Evolutionary conservation across 805 yeast genomes (phyloP).

Genomic region (Starmerella geochares): DNA sequence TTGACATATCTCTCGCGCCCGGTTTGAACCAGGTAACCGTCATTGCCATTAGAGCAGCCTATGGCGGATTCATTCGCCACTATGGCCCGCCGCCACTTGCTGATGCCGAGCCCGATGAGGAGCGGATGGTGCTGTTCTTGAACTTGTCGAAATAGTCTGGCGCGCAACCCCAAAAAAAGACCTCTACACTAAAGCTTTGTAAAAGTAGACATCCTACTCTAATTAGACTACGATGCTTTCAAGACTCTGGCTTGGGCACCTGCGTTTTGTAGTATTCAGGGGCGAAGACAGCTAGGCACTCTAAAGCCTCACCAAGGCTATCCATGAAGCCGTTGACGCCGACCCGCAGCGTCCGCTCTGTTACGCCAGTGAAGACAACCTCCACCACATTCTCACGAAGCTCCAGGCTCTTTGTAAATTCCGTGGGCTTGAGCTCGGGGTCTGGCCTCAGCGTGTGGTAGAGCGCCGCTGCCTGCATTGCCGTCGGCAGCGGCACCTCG

Average conservation of each 20-base stretch:
- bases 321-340: slow-evolving; percentile 76
- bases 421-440: slow-evolving; percentile 65
- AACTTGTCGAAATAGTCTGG: slow-evolving; percentile 28
- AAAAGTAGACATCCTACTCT: too few species aligned
- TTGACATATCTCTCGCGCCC: slow-evolving; percentile 30
- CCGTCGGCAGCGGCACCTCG: slow-evolving; percentile 52
- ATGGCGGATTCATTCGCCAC: slow-evolving; percentile 24
- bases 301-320: slow-evolving; percentile 62
- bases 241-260: neutral
- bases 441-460: slow-evolving; percentile 56
- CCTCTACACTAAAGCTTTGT: too few species aligned
- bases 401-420: slow-evolving; percentile 43
- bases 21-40: slow-evolving; percentile 33
- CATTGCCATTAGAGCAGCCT: slow-evolving; percentile 24
- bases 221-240: neutral
- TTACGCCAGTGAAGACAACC: slow-evolving; percentile 22
- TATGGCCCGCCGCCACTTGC: slow-evolving; percentile 28
- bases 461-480: slow-evolving; percentile 56
- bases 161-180: neutral
- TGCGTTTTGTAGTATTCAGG: slow-evolving; percentile 4
- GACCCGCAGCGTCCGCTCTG: slow-evolving; percentile 69
- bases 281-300: slow-evolving; percentile 28
- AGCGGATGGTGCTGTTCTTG: slow-evolving; percentile 26
- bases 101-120: slow-evolving; percentile 27
- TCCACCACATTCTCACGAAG: slow-evolving; percentile 29